phyloP scores from a whole-genome alignment of 1,139 yeast genomes.

The Debaryomycetaceae sp. region DNA sequence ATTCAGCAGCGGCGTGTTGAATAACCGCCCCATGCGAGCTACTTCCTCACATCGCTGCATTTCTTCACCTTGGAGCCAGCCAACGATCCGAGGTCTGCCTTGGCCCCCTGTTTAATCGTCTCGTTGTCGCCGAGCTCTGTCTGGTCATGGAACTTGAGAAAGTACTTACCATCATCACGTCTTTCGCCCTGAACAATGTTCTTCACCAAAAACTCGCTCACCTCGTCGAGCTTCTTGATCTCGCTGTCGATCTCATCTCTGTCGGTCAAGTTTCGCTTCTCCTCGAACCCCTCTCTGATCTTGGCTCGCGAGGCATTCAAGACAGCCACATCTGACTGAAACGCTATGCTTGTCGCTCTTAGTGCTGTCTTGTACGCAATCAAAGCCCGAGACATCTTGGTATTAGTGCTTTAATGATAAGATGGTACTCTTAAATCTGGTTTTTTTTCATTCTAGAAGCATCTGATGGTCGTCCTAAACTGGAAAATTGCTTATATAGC shows the following conservation, averaged over 20 bases:
- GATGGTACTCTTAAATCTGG: background rate
- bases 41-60: slow-evolving; percentile 13
- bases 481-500: background rate
- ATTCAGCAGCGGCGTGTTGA: slow-evolving; percentile 1
- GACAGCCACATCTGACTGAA: slow-evolving; percentile 52
- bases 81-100: slow-evolving; percentile 37
- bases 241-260: slow-evolving; percentile 47
- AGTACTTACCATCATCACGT: slow-evolving; percentile 43
- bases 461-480: background rate
- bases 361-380: slow-evolving; percentile 66
- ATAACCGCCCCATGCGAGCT: background rate
- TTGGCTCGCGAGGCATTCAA: slow-evolving; percentile 61
- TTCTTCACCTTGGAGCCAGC: slow-evolving; percentile 35
- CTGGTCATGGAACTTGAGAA: slow-evolving; percentile 68
- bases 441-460: background rate
- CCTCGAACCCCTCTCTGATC: slow-evolving; percentile 58
- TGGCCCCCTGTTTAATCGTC: slow-evolving; percentile 34
- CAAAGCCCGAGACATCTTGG: slow-evolving; percentile 24
- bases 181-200: slow-evolving; percentile 84
- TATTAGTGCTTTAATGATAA: background rate
- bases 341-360: slow-evolving; percentile 70
- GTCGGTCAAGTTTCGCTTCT: slow-evolving; percentile 25
- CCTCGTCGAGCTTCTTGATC: slow-evolving; percentile 61
- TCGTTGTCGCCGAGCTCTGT: slow-evolving; percentile 92
- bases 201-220: slow-evolving; percentile 60